A percentile compares a stretch with the other conserved stretches of the same genome.
phyloP scores from a whole-genome alignment of 1,284 basidiomycete genomes.

The Pisolithus thermaeus region DNA sequence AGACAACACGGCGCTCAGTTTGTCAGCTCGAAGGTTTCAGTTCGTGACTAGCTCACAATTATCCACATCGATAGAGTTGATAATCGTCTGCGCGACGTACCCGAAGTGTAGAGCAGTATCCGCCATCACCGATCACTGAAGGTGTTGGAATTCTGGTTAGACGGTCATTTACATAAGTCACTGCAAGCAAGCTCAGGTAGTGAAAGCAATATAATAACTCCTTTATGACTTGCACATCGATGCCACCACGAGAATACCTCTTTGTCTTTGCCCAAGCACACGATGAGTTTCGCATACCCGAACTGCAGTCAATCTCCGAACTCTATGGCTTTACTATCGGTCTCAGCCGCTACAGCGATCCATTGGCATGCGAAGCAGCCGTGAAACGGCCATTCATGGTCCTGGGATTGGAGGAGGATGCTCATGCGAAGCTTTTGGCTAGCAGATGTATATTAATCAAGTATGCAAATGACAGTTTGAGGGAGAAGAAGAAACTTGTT shows the following conservation, averaged over 20 bases:
- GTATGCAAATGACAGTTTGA: slow-evolving; percentile 34
- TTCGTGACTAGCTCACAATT: slow-evolving; percentile 15
- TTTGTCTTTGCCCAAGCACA: slow-evolving; percentile 78
- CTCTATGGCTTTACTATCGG: slow-evolving; percentile 53
- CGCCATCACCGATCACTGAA: background rate
- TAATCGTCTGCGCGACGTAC: slow-evolving; percentile 24
- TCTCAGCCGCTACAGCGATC: slow-evolving; percentile 30
- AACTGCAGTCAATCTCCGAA: slow-evolving; percentile 67
- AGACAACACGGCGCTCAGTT: slow-evolving; percentile 7
- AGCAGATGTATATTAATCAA: slow-evolving; percentile 80
- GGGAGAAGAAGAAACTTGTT: slow-evolving; percentile 4
- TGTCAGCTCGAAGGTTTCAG: background rate
- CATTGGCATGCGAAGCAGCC: slow-evolving; percentile 35
- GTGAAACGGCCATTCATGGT: slow-evolving; percentile 72
- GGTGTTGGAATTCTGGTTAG: too few relatives aligned
- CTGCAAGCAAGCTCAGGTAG: too few relatives aligned
- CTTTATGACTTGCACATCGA: background rate
- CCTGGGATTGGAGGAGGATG: slow-evolving; percentile 63
- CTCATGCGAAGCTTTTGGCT: slow-evolving; percentile 70
- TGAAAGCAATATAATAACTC: too few relatives aligned
- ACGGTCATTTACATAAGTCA: too few relatives aligned
- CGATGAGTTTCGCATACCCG: slow-evolving; percentile 75
- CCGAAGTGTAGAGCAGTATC: slow-evolving; percentile 13
- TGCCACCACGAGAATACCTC: slow-evolving; percentile 47
- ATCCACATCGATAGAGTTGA: slow-evolving; percentile 26